These are phyloP conservation scores for Phytophthora pisi DNA, from an alignment of 352 stramenopile species.

Conservation along the genomic window DNA sequence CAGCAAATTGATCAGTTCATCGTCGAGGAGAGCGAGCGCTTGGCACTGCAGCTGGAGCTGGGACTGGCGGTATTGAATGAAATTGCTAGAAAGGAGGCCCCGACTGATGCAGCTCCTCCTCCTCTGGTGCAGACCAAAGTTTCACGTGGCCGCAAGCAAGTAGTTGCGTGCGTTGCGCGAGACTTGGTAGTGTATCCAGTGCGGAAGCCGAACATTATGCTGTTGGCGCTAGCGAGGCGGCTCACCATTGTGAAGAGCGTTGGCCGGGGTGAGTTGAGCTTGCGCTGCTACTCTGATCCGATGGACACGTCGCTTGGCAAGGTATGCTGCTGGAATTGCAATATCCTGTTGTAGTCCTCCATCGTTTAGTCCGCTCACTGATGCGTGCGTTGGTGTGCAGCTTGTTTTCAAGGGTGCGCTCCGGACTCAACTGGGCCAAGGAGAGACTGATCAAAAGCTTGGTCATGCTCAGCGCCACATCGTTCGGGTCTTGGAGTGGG, in stretches of 20 bases:
- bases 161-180: conserved; percentile 7
- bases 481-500: conserved; percentile 44
- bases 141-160: not conserved
- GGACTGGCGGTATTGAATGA: not conserved
- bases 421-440: not conserved
- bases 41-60: conserved; percentile 12
- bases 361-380: not conserved
- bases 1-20: conserved; percentile 27
- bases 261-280: not conserved
- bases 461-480: conserved; percentile 14
- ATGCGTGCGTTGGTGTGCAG: conserved; percentile 16
- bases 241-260: conserved; percentile 15
- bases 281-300: conserved; percentile 28
- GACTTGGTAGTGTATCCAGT: conserved; percentile 22
- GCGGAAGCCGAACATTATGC: conserved; percentile 15
- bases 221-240: conserved; percentile 25
- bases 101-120: not conserved
- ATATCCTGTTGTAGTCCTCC: not conserved
- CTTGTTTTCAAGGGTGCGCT: conserved; percentile 48
- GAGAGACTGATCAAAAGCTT: not conserved
- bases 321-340: conserved; percentile 23
- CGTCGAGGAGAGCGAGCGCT: conserved; percentile 17
- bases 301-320: conserved; percentile 49
- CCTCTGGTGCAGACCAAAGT: not conserved
- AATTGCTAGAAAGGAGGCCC: not conserved